A percentile compares a stretch with the other conserved stretches of the same genome.
phyloP scores from a whole-genome alignment of 345 rosid genomes.

The Arabidopsis suecica region DNA sequence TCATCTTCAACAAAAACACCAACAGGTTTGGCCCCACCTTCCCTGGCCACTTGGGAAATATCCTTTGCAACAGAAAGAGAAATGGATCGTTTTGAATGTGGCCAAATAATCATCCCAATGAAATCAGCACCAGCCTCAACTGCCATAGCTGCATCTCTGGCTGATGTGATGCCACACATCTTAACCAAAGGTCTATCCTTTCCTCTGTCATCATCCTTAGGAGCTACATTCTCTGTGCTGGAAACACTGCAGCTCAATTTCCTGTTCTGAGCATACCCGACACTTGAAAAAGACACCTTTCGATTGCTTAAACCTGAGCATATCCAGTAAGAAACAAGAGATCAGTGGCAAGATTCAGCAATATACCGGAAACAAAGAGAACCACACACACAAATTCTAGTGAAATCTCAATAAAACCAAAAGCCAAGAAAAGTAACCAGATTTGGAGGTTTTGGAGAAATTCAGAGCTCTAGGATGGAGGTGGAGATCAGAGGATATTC shows the following conservation, averaged over 20 bases:
- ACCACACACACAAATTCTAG: slow-evolving; percentile 8
- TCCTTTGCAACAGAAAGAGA: slow-evolving; percentile 76
- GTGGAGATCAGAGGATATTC: slow-evolving; percentile 28
- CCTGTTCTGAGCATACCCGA: slow-evolving; percentile 24
- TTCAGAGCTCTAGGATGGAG: slow-evolving; percentile 22
- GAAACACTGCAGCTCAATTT: slow-evolving; percentile 40
- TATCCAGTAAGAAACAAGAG: slow-evolving; percentile 18
- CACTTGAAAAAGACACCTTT: slow-evolving; percentile 26
- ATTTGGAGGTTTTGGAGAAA: slow-evolving; percentile 14
- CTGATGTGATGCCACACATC: slow-evolving; percentile 90
- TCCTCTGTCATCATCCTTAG: slow-evolving; percentile 35
- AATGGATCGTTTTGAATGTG: slow-evolving; percentile 81
- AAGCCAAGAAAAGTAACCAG: slow-evolving; percentile 4
- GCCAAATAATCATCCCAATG: slow-evolving; percentile 92
- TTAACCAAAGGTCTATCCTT: slow-evolving; percentile 61
- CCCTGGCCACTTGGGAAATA: slow-evolving; percentile 81
- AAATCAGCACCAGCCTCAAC: slow-evolving; percentile 90
- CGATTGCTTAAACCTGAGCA: slow-evolving; percentile 43
- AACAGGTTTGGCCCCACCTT: slow-evolving; percentile 71
- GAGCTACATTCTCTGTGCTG: slow-evolving; percentile 39
- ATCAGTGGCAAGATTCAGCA: slow-evolving; percentile 18
- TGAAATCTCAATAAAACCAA: slow-evolving; percentile 8
- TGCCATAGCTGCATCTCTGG: slow-evolving; percentile 76
- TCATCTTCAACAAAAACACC: slow-evolving; percentile 94
- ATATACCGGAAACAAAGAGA: background rate